Base-by-base conservation (phyloP, 176 grass and related monocot genomes). In the Oryza officinalis region DNA sequence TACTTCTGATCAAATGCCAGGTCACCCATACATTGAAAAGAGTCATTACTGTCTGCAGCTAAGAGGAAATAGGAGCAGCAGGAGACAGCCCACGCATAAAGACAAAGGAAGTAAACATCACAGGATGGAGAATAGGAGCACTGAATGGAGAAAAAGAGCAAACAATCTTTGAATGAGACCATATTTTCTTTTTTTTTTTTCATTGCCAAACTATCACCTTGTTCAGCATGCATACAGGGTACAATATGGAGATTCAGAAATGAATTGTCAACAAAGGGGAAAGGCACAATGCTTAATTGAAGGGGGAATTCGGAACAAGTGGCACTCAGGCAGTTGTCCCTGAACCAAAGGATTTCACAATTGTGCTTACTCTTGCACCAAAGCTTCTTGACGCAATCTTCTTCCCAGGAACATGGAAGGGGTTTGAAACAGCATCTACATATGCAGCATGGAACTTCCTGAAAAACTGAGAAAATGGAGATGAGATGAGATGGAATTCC, bases 351-450 rank as follows among this genome's bases (percentile, higher is more conserved):
- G 91, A 86, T 80, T 94, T 94, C 75, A 99, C 97, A 1, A 99
- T 96, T 65, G 84, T 76, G 79, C 88, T 87, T 8, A 96, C 91
- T 92, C 93, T 92, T 44, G 87, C 84, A 17, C 89, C 92, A 72
- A 99, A 99, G 74, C 83, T 94, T 88, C 90, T 96, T 22, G 97
- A 99, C 33, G 91, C 83, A 33, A 99, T 96, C 86, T 99, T 99
- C 86, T 94, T 99, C 73, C 97, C 97, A 5, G 97, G 97, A 72
- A 99, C 91, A 69, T 99, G 93, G 78, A 99, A 99, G 1, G 97
- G 97, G 78, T 99, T 96, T 4, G 91, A 99, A 74, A 99, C 88
- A 0, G 97, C 91, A 64, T 96, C 97, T 33, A 94, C 91, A 38
- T 96, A 94, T 27, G 93, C 93, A 0, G 93, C 91, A 57, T 99